A percentile compares a stretch with the other conserved stretches of the same genome.
Evolutionary conservation across 2,329 filamentous ascomycete species (phyloP).

Genomic region (Ceratocystis albifundus): DNA sequence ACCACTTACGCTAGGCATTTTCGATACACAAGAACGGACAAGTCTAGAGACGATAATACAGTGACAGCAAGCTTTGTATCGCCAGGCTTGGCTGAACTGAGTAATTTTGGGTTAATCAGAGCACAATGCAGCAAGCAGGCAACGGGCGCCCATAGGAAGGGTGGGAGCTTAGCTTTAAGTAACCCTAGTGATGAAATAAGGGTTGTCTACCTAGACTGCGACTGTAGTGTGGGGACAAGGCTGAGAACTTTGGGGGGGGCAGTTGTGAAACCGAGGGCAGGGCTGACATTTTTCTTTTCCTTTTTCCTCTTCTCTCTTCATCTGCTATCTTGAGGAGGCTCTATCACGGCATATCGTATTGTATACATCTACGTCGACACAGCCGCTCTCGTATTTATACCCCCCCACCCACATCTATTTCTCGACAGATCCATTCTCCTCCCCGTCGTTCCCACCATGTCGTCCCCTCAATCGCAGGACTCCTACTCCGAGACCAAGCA

Average conservation of each 20-base stretch:
- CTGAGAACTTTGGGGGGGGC: background rate
- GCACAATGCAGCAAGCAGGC: background rate
- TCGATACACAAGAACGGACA: background rate
- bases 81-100: no score
- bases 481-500: conserved; percentile 39
- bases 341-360: no score
- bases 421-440: background rate
- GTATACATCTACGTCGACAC: no score
- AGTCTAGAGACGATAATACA: no score
- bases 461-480: conserved; percentile 31
- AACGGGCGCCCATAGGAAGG: background rate
- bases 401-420: background rate
- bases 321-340: no score
- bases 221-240: background rate
- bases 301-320: no score
- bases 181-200: background rate
- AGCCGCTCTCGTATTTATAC: no score
- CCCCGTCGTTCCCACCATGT: conserved; percentile 35
- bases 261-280: no score
- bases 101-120: no score
- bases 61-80: no score
- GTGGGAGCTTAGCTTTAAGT: background rate
- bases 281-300: no score
- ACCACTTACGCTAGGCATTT: conserved; percentile 17
- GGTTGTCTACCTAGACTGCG: background rate